Base-by-base conservation (phyloP, 352 stramenopile species). In the Phytophthora palmivora region DNA sequence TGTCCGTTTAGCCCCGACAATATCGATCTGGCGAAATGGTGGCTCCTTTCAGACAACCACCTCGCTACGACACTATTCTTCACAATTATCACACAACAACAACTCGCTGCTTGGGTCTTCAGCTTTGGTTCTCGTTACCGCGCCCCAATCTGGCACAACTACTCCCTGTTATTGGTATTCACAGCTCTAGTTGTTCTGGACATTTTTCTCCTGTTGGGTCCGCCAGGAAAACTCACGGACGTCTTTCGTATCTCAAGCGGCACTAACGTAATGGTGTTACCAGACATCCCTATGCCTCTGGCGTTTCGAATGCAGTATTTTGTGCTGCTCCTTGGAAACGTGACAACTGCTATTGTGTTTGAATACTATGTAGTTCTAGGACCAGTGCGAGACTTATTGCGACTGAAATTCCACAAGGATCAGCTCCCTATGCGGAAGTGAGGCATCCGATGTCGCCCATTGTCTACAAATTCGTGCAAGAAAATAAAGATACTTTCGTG, bases 321-420 rank as follows among this genome's bases (percentile, higher is more conserved):
- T 12, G 28, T 56, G 18, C 45, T 87, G 15, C 47, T 78, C 2
- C 12, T 73, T 1, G 70, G 59, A 8, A 83, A 87, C 43, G 64
- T 80, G 32, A 9, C 47, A 12, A n/a, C 48, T 3, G 65, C 79
- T 19, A 59, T 83, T 19, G 1, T 82, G 22, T 85, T 71, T 42
- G 78, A 87, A 51, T 70, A 72, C 18, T 21, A 72, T 18, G 56
- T 87, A 22, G 57, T 85, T 10, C 53, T 83, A 8, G 78, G 75
- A 0, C 72, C 71, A 3, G 70, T 87, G 19, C 66, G 74, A 61
- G 61, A 83, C 65, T 84, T 71, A 64, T 63, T 89, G 42, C 67
- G 79, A 45, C 52, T 36, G 46, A 78, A 70, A 38, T 88, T 72
- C 51, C 71, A 89, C 69, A 83, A 76, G 57, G 76, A 91, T 42